These are phyloP conservation scores for Croton laevigatus DNA, from an alignment of 441 rosid genomes.

Conservation along the genomic window DNA sequence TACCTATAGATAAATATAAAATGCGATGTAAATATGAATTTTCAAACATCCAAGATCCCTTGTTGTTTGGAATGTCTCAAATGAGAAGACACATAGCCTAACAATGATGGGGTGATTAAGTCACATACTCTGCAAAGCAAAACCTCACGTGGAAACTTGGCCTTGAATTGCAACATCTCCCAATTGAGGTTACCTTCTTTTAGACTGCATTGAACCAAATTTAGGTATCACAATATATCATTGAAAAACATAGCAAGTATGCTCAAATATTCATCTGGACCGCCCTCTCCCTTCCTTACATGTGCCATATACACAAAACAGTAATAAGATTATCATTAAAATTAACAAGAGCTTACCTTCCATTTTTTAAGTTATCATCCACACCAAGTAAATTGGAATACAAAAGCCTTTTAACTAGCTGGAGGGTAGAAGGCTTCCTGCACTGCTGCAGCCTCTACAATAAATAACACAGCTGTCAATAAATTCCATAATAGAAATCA, in stretches of 20 bases:
- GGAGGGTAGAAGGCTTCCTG: constrained; percentile 76
- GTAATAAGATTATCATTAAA: background rate
- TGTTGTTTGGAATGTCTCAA: background rate
- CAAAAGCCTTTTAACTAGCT: constrained; percentile 63
- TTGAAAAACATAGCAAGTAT: background rate
- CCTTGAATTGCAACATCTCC: constrained; percentile 92
- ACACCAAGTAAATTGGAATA: constrained; percentile 79
- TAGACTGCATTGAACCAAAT: constrained; percentile 50
- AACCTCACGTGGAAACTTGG: constrained; percentile 93
- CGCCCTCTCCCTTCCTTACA: background rate
- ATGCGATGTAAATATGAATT: background rate
- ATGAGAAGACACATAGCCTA: background rate
- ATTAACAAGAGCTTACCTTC: constrained; percentile 48
- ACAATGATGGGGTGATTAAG: background rate
- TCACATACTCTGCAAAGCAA: constrained; percentile 91
- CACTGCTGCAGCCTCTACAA: constrained; percentile 78
- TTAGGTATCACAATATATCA: background rate
- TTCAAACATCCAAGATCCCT: background rate
- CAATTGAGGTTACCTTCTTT: constrained; percentile 90
- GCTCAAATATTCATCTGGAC: background rate
- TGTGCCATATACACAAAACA: background rate
- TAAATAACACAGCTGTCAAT: constrained; percentile 5
- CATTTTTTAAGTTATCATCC: constrained; percentile 73
- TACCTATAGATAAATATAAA: background rate
- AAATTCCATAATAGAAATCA: constrained; percentile 4